These are phyloP conservation scores for Aspergillus eucalypticola DNA, from an alignment of 2,329 filamentous ascomycete species.

Conservation along the genomic window DNA sequence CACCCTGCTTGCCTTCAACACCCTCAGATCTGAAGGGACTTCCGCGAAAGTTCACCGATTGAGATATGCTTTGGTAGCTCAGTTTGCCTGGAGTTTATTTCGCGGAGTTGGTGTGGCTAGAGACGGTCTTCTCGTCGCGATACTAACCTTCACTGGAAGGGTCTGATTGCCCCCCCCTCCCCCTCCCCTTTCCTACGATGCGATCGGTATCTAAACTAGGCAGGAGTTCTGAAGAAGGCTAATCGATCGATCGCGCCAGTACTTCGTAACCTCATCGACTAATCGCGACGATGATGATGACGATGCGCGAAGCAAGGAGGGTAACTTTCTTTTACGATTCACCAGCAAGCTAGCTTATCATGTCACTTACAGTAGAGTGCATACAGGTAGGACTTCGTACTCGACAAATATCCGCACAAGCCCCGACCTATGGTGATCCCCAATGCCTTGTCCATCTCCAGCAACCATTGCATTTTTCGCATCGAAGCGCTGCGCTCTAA, in stretches of 20 bases:
- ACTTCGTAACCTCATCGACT: neutral
- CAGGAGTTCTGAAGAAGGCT: neutral
- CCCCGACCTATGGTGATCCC: no score
- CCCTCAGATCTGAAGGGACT: neutral
- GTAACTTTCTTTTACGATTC: neutral
- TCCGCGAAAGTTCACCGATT: neutral
- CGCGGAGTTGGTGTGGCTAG: neutral
- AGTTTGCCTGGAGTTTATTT: neutral
- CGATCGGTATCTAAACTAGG: neutral
- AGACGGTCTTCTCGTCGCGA: neutral
- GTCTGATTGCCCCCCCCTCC: no score
- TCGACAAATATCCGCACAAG: no score
- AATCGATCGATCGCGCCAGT: no score
- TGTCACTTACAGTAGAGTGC: neutral
- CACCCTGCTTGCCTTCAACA: neutral
- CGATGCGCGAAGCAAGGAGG: constrained; percentile 1
- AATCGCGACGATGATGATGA: constrained; percentile 1
- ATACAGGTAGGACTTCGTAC: neutral
- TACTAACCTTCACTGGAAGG: neutral
- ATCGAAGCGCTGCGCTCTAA: no score
- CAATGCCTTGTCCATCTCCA: no score
- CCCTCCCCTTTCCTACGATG: neutral
- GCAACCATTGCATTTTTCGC: no score
- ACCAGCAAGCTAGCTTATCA: neutral
- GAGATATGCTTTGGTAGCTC: neutral